Percentiles rank a stretch among this genome's conserved stretches.
Conservation (phyloP, 2,329 filamentous ascomycete genomes). For the Dryadomyces quercivorus region DNA sequence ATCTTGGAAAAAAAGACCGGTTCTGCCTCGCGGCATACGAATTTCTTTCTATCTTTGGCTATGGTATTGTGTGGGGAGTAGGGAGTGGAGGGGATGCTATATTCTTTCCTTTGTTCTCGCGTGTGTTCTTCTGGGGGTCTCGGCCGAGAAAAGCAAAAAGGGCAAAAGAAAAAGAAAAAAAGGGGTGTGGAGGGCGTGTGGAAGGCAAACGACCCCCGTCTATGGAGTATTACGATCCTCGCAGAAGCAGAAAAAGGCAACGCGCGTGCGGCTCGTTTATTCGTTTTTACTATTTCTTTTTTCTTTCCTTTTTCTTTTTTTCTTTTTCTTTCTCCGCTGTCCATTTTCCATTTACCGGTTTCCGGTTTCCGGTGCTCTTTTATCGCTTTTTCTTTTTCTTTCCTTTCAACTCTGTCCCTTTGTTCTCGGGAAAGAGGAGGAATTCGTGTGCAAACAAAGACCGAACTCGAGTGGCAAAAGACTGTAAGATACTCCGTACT, state of each 20-base stretch:
- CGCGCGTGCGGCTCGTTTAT: not conserved
- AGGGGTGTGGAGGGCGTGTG: not conserved
- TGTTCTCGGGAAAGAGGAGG: no score
- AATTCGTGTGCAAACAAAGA: no score
- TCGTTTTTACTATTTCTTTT: not conserved
- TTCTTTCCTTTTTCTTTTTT: no score
- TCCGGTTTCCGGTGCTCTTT: not conserved
- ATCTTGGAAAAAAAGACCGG: slow-evolving; percentile 10
- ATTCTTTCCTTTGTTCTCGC: not conserved
- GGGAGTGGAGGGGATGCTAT: not conserved
- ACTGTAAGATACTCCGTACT: no score
- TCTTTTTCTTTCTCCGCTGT: not conserved
- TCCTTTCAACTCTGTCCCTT: not conserved
- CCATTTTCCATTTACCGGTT: no score
- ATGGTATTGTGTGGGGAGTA: not conserved
- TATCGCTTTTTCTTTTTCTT: not conserved
- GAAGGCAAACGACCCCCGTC: not conserved
- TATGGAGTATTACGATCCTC: not conserved
- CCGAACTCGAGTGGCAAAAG: no score
- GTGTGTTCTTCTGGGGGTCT: not conserved
- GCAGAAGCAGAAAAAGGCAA: slow-evolving; percentile 1
- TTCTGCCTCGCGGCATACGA: slow-evolving; percentile 13
- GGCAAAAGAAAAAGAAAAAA: not conserved
- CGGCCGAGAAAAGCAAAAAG: not conserved
- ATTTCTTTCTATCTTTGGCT: slow-evolving; percentile 1